Evolutionary conservation across 495 filamentous ascomycete species (phyloP), one percentile per base, ranked within the genome.

Genomic region (Penicillium maclennaniae): DNA sequence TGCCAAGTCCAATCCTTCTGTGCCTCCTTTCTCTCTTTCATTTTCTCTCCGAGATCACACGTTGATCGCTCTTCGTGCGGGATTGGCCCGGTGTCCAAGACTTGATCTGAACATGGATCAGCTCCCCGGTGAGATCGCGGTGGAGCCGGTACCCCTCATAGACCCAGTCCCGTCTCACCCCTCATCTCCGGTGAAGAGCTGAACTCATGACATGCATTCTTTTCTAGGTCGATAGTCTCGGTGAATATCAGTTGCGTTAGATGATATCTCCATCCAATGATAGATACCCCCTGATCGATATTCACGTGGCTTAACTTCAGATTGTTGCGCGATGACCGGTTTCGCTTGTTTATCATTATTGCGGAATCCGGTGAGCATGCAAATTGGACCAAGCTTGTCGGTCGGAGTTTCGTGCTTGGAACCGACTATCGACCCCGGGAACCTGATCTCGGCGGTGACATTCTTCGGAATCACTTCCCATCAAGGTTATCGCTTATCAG

Each of bases 151-250:
- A 25, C 56, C 51, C 56, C 51, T 55, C 55, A 48, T 49, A 23
- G 26, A 23, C 19, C 23, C 8, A 26, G 5, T 25, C 49, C 28
- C 44, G 47, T 17, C 31, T 28, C 49, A 49, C 58, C 51, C 55
- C 55, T 46, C 61, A 62, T 54, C 28, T 25, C 25, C 55, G 59
- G 55, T 62, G 55, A 62, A 65, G 55, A 53, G 43, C 55, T 53
- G 53, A 46, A 54, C 46, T 21, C 34, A 59, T 50, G 55, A 57
- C 58, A 44, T 39, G 50, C 55, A 52, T 34, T 49, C 17, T 50
- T 27, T 44, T 28, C 50, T 46, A 23, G 25, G 34, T 48, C 31
- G 43, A 47, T 54, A 17, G 8, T 51, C 41, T 41, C 43, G 47
- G 51, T 43, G 44, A 45, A 46, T 43, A 26, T 52, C 42, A n/a